Evolutionary conservation across 2,329 filamentous ascomycete species (phyloP).

Genomic region (Cercospora citrullina): DNA sequence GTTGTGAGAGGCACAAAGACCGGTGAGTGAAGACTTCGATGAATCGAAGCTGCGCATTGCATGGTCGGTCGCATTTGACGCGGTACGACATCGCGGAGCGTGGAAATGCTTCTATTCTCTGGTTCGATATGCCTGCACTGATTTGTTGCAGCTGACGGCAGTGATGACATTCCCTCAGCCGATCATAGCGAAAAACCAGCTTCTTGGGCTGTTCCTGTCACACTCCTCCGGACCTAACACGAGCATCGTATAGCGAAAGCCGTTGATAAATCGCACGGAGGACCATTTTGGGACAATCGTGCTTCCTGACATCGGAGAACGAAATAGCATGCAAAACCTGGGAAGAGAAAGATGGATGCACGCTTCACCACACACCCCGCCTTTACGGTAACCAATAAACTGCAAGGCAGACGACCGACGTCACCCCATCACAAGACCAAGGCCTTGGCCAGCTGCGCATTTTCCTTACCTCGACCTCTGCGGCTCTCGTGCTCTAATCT

Average conservation of each 20-base stretch:
- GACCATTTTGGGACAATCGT: neutral
- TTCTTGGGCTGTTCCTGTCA: neutral
- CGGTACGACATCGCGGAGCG: neutral
- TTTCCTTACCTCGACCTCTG: neutral
- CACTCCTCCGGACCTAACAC: neutral
- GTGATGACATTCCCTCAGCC: neutral
- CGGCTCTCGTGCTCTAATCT: neutral
- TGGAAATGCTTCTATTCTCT: neutral
- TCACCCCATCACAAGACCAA: neutral
- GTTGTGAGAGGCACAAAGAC: slow-evolving; percentile 42
- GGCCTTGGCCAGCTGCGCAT: neutral
- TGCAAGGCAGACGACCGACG: neutral
- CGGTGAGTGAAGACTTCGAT: neutral
- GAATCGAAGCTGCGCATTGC: neutral
- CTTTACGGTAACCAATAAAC: neutral
- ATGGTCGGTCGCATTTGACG: neutral
- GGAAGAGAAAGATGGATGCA: neutral
- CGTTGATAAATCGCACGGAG: neutral
- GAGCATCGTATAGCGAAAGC: neutral
- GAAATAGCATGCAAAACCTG: neutral
- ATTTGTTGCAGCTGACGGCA: neutral
- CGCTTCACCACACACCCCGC: neutral
- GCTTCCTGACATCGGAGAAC: neutral
- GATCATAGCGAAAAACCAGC: neutral
- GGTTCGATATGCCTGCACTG: neutral